Evolutionary conservation across 2,329 filamentous ascomycete species (phyloP), one percentile per base, ranked within the genome.

Genomic region (Stemphylium vesicarium): DNA sequence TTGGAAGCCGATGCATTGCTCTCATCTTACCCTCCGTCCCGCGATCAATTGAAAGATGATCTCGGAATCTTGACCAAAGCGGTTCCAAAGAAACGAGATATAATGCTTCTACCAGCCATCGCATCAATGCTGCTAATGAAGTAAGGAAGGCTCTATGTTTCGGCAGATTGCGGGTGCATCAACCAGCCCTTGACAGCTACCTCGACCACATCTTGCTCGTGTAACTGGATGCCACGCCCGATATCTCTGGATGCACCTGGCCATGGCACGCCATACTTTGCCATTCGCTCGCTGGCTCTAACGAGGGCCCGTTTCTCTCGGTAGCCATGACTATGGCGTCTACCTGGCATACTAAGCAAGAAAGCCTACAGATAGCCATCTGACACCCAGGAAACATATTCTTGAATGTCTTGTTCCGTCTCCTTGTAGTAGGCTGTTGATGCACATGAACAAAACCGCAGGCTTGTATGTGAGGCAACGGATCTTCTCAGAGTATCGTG

Each of bases 401-500:
- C 38, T 79, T 76, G 3, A 79, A 79, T 56, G 77, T 79, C 26
- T 71, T 81, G 49, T 79, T 79, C 1, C 78, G 77, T 9, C 74
- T 81, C 24, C 70, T 81, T 29, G 78, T 78, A 16, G 79, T 77
- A 7, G 79, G 75, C 13, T 81, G n/a, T 69, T 81, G 8, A 75
- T 74, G 31, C 77, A 77, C 54, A 78, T 82, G 73, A 74, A 80
- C 8, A 73, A 74, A 9, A 65, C 75, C n/a, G 56, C 67, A 11
- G 74, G 74, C 11, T 66, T 80, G 32, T 67, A 56, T 29, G 40
- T 62, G 2, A 66, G 64, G 79, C 75, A 80, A 16, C 81, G 79
- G 79, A 78, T 81, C 36, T 80, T 56, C 76, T 80, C 78, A 85
- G 87, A 63, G 84, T 1, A 79, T 85, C 2, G 79, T 78, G 1